Conservation (phyloP, 164 flowering plant genomes). For the Stephania cephalantha region DNA sequence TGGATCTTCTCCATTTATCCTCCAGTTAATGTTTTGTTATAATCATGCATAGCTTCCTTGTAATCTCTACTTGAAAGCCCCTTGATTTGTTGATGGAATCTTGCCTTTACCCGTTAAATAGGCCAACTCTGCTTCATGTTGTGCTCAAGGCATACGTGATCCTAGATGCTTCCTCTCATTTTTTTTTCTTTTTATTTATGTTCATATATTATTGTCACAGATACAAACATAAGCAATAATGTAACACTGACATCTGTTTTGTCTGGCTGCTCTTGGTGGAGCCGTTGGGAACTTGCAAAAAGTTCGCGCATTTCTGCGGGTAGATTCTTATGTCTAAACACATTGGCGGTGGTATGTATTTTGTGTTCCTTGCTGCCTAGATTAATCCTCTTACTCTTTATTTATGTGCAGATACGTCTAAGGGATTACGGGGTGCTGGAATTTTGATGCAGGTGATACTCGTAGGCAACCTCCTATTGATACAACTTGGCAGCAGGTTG, state of each 20-base stretch:
- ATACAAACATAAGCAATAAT: background rate
- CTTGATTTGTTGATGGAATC: background rate
- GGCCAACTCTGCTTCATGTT: too few species aligned
- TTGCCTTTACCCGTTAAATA: too few species aligned
- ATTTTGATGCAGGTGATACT: conserved; percentile 87
- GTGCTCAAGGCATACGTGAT: background rate
- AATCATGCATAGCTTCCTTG: too few species aligned
- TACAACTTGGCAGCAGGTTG: conserved; percentile 99
- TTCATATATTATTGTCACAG: background rate
- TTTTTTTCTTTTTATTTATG: conserved; percentile 4
- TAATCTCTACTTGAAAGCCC: too few species aligned
- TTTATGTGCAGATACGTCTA: conserved; percentile 63
- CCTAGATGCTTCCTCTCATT: background rate
- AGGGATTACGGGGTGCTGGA: conserved; percentile 91
- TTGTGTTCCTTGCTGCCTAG: background rate
- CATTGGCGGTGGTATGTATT: background rate
- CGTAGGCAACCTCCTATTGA: conserved; percentile 96
- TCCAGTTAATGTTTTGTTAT: background rate
- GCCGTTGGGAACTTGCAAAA: conserved; percentile 85
- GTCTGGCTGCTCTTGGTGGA: conserved; percentile 97
- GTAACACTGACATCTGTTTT: conserved; percentile 8
- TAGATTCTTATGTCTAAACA: conserved; percentile 23
- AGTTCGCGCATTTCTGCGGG: conserved; percentile 94
- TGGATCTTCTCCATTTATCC: too few species aligned
- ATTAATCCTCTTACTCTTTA: background rate